Evolutionary conservation across 495 filamentous ascomycete genomes (phyloP).

Genomic region (Tricharina praecox): DNA sequence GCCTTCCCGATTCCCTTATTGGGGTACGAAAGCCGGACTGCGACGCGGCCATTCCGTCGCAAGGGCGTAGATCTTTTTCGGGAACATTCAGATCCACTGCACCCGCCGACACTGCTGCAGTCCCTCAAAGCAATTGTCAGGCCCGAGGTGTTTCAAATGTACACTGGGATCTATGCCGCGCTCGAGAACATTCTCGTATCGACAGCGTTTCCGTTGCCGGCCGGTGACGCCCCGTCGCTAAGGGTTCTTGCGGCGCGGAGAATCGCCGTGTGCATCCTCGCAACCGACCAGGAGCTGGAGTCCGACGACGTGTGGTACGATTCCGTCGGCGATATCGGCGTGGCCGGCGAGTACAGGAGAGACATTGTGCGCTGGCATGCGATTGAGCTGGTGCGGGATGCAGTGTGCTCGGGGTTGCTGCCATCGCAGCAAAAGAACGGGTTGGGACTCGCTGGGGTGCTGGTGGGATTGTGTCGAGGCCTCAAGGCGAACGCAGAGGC

Average conservation of each 20-base stretch:
- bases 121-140: constrained; percentile 10
- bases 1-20: too few relatives aligned
- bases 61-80: too few relatives aligned
- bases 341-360: constrained; percentile 18
- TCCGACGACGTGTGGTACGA: constrained; percentile 24
- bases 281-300: constrained; percentile 11
- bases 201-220: background rate
- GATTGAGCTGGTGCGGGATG: constrained; percentile 19
- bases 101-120: constrained; percentile 9
- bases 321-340: constrained; percentile 15
- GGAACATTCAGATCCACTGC: background rate
- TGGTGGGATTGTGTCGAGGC: constrained; percentile 16
- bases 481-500: constrained; percentile 16
- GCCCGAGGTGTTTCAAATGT: constrained; percentile 14
- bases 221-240: constrained; percentile 3
- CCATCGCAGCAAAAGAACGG: constrained; percentile 6
- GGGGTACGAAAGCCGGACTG: background rate
- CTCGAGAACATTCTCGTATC: constrained; percentile 18
- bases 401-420: constrained; percentile 8
- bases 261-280: constrained; percentile 23
- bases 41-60: too few relatives aligned
- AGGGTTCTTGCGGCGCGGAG: constrained; percentile 15
- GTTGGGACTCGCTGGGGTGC: constrained; percentile 11
- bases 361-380: constrained; percentile 24
- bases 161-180: constrained; percentile 16